A percentile compares a stretch with the other conserved stretches of the same genome.
Evolutionary conservation across 257 asterid genomes (phyloP).

Genomic region (Nemophila menziesii): DNA sequence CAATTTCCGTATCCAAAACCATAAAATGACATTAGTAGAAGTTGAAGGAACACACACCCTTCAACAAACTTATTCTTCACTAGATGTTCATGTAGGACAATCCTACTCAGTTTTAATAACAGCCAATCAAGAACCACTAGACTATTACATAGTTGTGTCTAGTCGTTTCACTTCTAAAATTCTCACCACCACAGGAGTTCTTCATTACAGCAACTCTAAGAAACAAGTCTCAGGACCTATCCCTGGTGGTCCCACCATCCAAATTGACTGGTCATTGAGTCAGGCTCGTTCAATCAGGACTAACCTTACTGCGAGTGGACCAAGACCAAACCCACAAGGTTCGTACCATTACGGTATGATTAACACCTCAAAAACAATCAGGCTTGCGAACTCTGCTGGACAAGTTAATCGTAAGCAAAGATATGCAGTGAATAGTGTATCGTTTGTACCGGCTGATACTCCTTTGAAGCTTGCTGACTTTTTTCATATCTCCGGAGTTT

Average conservation of each 20-base stretch:
- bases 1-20: slow-evolving; percentile 78
- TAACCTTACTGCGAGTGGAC: slow-evolving; percentile 86
- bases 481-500: slow-evolving; percentile 64
- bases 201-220: slow-evolving; percentile 57
- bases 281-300: slow-evolving; percentile 91
- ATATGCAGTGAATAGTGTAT: slow-evolving; percentile 75
- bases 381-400: slow-evolving; percentile 59
- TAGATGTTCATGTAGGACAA: slow-evolving; percentile 78
- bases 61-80: slow-evolving; percentile 66
- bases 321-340: slow-evolving; percentile 87
- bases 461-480: slow-evolving; percentile 70
- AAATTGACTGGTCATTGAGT: slow-evolving; percentile 86
- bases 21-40: slow-evolving; percentile 75
- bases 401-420: slow-evolving; percentile 60
- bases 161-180: slow-evolving; percentile 55
- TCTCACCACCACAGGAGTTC: slow-evolving; percentile 55
- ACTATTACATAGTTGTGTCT: slow-evolving; percentile 59
- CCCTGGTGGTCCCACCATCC: slow-evolving; percentile 89
- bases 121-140: slow-evolving; percentile 65
- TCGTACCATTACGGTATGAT: slow-evolving; percentile 86
- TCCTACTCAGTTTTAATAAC: slow-evolving; percentile 79
- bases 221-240: slow-evolving; percentile 49
- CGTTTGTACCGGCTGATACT: slow-evolving; percentile 53
- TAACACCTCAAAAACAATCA: slow-evolving; percentile 55
- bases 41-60: slow-evolving; percentile 95